These are phyloP conservation scores for Kuraishia piskuri DNA, from an alignment of 805 yeast species.

Conservation along the genomic window DNA sequence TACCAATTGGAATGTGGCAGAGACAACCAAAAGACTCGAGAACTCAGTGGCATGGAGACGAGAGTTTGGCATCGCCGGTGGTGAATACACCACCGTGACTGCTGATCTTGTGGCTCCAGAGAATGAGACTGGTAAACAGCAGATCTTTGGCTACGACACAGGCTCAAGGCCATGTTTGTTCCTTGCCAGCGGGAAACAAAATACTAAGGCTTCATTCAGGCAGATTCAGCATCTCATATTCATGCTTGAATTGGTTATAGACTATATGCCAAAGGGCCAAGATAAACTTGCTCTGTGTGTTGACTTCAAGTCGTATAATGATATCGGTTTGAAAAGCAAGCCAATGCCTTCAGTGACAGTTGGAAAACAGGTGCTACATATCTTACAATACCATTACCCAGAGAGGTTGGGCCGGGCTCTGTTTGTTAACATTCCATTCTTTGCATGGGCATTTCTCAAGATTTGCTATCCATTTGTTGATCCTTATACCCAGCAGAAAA, in stretches of 20 bases:
- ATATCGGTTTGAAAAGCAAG: conserved; percentile 32
- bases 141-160: conserved; percentile 75
- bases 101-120: conserved; percentile 44
- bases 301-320: conserved; percentile 71
- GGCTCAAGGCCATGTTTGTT: conserved; percentile 80
- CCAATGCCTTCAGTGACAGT: conserved; percentile 70
- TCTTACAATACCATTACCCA: conserved; percentile 86
- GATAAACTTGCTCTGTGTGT: conserved; percentile 77
- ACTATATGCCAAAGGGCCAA: conserved; percentile 85
- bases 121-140: conserved; percentile 80
- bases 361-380: conserved; percentile 78
- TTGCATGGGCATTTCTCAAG: conserved; percentile 84
- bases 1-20: conserved; percentile 75
- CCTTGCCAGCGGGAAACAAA: conserved; percentile 80
- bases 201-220: conserved; percentile 71
- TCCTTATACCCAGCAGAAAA: conserved; percentile 79
- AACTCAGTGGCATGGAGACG: conserved; percentile 88
- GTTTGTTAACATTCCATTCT: conserved; percentile 78
- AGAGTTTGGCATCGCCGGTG: conserved; percentile 66
- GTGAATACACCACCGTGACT: conserved; percentile 35
- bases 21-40: conserved; percentile 67
- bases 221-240: conserved; percentile 86
- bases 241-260: conserved; percentile 80
- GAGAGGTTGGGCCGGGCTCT: conserved; percentile 83
- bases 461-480: conserved; percentile 86